These are phyloP conservation scores for Trichoderma sp. DNA, from an alignment of 2,329 filamentous ascomycete genomes.

Conservation along the genomic window DNA sequence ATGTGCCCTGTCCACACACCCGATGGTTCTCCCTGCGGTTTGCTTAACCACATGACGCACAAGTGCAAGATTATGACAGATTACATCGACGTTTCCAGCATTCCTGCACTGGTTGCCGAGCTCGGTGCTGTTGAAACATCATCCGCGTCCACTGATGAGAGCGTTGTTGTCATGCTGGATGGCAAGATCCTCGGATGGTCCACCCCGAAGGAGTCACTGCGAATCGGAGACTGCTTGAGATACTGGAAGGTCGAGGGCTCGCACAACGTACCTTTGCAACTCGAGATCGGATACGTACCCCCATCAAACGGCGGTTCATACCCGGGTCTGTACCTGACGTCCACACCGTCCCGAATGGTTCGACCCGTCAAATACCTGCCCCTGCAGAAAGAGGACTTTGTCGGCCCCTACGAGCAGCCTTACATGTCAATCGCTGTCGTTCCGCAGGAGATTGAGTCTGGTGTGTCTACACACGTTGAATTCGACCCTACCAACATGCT, in stretches of 20 bases:
- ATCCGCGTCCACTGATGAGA: conserved; percentile 77
- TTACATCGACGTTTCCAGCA: conserved; percentile 67
- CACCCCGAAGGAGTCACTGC: conserved; percentile 74
- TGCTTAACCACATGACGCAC: conserved; percentile 92
- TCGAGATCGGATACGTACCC: conserved; percentile 91
- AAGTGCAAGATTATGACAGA: conserved; percentile 88
- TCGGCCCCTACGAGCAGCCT: conserved; percentile 92
- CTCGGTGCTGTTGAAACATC: conserved; percentile 76
- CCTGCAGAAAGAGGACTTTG: conserved; percentile 78
- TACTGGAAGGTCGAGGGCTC: conserved; percentile 94
- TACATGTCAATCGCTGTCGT: conserved; percentile 97
- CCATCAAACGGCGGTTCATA: conserved; percentile 90
- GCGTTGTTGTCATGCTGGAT: conserved; percentile 85
- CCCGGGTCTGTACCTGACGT: conserved; percentile 92
- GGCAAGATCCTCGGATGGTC: conserved; percentile 90
- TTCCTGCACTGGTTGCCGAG: conserved; percentile 72
- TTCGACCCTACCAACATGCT: conserved; percentile 94
- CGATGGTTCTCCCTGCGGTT: conserved; percentile 90
- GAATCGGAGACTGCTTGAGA: conserved; percentile 81
- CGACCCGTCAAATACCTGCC: conserved; percentile 90
- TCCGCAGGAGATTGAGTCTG: conserved; percentile 83
- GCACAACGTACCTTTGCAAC: conserved; percentile 73
- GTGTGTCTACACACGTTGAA: conserved; percentile 89
- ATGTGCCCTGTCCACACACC: conserved; percentile 96
- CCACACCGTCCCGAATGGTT: conserved; percentile 80